Base-by-base conservation (phyloP, 2,329 filamentous ascomycete genomes). In the Didymella lethalis region DNA sequence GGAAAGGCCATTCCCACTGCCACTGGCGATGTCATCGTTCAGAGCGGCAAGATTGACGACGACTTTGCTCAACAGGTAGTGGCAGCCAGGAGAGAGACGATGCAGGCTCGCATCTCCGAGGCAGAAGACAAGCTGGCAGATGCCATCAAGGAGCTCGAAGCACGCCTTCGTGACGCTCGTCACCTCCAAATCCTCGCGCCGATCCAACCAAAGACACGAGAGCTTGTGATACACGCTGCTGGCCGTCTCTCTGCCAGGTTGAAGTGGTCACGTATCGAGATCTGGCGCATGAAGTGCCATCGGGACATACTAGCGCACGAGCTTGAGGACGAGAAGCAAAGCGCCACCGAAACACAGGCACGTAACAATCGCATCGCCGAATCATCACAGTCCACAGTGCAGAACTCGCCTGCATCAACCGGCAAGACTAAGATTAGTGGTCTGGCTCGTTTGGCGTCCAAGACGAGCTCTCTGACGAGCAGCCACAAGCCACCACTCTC, bases 251-350 rank as follows among this genome's bases (percentile, higher is more conserved):
- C 93, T 55, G 92, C 92, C 3, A 93, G 94, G 74, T 80, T 99
- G 60, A 96, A 95, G 75, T 97, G 94, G 94, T 88, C 90, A n/a
- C 86, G 94, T 61, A 90, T 96, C 74, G 92, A 97, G 65, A 95
- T 97, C 20, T 97, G 93, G 92, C 90, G 89, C 53, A 86, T 94
- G 69, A 94, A 88, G 71, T 97, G 93, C 65, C 93, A 99, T 76
- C 88, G 90, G 41, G 94, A 97, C 69, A 93, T 98, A 60, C 80
- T 99, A 20, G 82, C 88, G 5, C 85, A 93, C 77, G 95, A 99
- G 73, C 81, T 98, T 8, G 90, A 94, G 54, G 92, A 97, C 66
- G 93, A 97, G 70, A 82, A 75, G 56, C 79, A 82, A 43, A 73
- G 75, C 31, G 64, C 66, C 3, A 62, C 57, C 14, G 74, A 76